Base-by-base conservation (phyloP, 768 basidiomycete species). In the Myochromella boudieri region DNA sequence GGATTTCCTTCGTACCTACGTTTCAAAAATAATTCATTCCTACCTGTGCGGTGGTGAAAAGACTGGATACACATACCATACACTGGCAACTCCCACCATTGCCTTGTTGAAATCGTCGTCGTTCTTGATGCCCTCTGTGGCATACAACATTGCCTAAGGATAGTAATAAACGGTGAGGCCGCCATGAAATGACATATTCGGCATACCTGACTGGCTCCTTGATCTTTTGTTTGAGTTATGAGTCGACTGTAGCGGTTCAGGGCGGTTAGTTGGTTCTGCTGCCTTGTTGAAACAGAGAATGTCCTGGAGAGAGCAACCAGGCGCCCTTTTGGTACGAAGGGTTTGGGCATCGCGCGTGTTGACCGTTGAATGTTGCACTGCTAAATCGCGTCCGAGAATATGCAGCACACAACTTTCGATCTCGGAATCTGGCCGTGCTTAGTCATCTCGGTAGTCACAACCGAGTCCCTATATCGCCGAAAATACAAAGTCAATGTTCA, bases 1-100 rank as follows among this genome's bases (percentile, higher is more conserved):
- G 97, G 97, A 67, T 97, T 97, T 32, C 95, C 95, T 65, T 99
- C 95, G 60, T 98, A 98, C 95, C 95, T 97, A 50, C 44, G 48
- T 52, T 60, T 52, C 33, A 41, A 47, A 44, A 46, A 46, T 52
- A 58, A 45, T 10, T 24, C 15, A 27, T 34, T 28, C 42, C 28
- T 15, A 44, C n/a, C 52, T 28, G 53, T 31, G 32, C 36, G 29
- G 17, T 27, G 40, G 12, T 37, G 37, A 44, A 18, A 17, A 25
- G 32, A 70, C 85, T 65, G 37, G 42, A 21, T n/a, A 27, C 29
- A 70, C 85, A 64, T 62, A 94, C 97, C 97, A 99, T 27, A 99
- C 88, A 56, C 93, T 95, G 8, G 85, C 97, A 21, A 99, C 84
- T 40, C 97, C 97, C 46, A 99, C 90, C 95, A 98, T 97, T 36